Percentiles rank a stretch among this genome's conserved stretches.
These are phyloP conservation scores for Boletus coccyginus DNA, from an alignment of 768 basidiomycete genomes.

Conservation along the genomic window DNA sequence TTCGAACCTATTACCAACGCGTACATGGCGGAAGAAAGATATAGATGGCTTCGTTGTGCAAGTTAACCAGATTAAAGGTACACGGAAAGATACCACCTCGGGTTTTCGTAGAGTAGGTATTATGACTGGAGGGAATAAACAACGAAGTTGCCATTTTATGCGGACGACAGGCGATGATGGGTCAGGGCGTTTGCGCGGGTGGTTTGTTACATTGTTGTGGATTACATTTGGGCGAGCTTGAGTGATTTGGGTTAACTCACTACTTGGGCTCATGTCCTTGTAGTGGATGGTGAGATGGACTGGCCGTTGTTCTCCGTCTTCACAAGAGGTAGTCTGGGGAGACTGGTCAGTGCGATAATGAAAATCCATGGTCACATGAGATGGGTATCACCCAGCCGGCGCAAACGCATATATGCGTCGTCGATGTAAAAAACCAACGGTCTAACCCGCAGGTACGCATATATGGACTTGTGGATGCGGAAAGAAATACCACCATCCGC, in stretches of 20 bases:
- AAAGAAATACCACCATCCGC: too few species aligned
- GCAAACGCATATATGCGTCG: not conserved
- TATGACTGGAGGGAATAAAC: not conserved
- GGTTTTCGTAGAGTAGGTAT: not conserved
- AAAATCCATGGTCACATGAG: not conserved
- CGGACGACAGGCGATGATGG: not conserved
- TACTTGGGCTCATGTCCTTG: slow-evolving; percentile 15
- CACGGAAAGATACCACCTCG: not conserved
- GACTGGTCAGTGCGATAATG: slow-evolving; percentile 3
- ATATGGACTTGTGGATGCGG: too few species aligned
- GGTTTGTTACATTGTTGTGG: not conserved
- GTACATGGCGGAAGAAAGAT: not conserved
- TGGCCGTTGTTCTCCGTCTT: slow-evolving; percentile 14
- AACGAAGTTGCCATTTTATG: not conserved
- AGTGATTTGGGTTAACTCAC: not conserved
- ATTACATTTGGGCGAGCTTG: not conserved
- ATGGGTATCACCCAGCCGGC: not conserved
- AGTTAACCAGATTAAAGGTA: not conserved
- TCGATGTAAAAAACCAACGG: not conserved
- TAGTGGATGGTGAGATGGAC: slow-evolving; percentile 7
- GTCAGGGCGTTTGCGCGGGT: not conserved
- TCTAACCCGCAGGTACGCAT: not conserved
- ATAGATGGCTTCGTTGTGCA: not conserved
- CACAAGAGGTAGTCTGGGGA: slow-evolving; percentile 9
- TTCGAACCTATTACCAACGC: not conserved